Percentiles rank a stretch among this genome's conserved stretches.
Conservation (phyloP, 305 asterid genomes). For the Salvia sclarea region DNA sequence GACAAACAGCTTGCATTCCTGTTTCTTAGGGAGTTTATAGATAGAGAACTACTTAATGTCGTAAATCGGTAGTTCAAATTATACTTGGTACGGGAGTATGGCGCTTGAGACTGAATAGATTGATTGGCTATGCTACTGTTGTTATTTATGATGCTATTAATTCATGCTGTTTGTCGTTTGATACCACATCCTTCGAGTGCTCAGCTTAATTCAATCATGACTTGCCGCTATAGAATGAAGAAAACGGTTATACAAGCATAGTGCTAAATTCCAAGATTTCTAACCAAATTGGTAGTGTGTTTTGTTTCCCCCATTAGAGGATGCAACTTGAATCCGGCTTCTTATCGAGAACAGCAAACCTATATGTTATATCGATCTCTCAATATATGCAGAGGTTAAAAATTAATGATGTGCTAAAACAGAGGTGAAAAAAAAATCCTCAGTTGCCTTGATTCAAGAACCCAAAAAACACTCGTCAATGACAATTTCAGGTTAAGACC, state of each 20-base stretch:
- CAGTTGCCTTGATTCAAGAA: not conserved
- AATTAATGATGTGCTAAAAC: not conserved
- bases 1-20: not conserved
- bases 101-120: not conserved
- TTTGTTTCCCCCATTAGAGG: too few species aligned
- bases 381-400: too few species aligned
- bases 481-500: not conserved
- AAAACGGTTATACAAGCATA: too few species aligned
- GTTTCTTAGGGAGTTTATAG: slow-evolving; percentile 10
- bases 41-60: not conserved
- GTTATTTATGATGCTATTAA: not conserved
- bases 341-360: not conserved
- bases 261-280: too few species aligned
- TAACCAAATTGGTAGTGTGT: too few species aligned
- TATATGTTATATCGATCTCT: not conserved
- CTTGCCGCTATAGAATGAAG: too few species aligned
- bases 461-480: not conserved
- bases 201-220: not conserved
- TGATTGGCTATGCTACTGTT: not conserved
- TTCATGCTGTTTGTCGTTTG: slow-evolving; percentile 7
- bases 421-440: not conserved
- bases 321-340: not conserved
- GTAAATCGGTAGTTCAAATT: not conserved
- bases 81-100: not conserved
- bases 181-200: not conserved